phyloP scores from a whole-genome alignment of 2,329 filamentous ascomycete genomes.

The Cladosporium austrohemisphaericum region DNA sequence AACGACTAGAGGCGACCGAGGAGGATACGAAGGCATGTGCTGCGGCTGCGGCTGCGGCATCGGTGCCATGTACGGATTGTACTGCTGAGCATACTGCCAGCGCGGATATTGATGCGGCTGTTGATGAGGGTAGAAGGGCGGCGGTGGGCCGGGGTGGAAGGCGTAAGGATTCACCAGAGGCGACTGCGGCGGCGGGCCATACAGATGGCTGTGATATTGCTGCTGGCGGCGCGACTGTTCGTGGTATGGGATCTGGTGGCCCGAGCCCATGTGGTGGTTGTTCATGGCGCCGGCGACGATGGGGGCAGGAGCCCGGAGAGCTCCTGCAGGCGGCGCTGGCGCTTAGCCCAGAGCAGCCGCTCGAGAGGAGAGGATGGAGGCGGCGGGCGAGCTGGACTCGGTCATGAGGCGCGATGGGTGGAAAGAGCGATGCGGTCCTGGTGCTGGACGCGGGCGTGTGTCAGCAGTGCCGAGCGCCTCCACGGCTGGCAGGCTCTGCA shows the following conservation, averaged over 20 bases:
- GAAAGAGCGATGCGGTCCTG: slow-evolving; percentile 5
- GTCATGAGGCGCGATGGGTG: slow-evolving; percentile 12
- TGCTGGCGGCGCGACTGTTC: slow-evolving; percentile 38
- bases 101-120: slow-evolving; percentile 17
- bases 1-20: slow-evolving; percentile 43
- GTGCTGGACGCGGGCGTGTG: slow-evolving; percentile 3
- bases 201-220: slow-evolving; percentile 34
- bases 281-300: slow-evolving; percentile 61
- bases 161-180: slow-evolving; percentile 26
- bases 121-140: slow-evolving; percentile 22
- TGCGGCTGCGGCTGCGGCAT: slow-evolving; percentile 30
- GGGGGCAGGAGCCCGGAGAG: slow-evolving; percentile 3
- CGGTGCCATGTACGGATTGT: slow-evolving; percentile 33
- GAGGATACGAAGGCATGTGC: slow-evolving; percentile 36
- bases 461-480: slow-evolving; percentile 1
- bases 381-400: slow-evolving; percentile 1
- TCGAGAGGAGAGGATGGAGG: slow-evolving; percentile 3
- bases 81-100: slow-evolving; percentile 29
- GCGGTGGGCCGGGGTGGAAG: slow-evolving; percentile 15
- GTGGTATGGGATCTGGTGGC: slow-evolving; percentile 49
- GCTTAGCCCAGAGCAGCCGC: slow-evolving; percentile 17
- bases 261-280: slow-evolving; percentile 70
- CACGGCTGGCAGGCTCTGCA: slow-evolving; percentile 1
- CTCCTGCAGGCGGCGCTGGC: slow-evolving; percentile 21
- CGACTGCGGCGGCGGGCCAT: slow-evolving; percentile 37